These are phyloP conservation scores for Mycena galopus DNA, from an alignment of 768 basidiomycete genomes.

Conservation along the genomic window DNA sequence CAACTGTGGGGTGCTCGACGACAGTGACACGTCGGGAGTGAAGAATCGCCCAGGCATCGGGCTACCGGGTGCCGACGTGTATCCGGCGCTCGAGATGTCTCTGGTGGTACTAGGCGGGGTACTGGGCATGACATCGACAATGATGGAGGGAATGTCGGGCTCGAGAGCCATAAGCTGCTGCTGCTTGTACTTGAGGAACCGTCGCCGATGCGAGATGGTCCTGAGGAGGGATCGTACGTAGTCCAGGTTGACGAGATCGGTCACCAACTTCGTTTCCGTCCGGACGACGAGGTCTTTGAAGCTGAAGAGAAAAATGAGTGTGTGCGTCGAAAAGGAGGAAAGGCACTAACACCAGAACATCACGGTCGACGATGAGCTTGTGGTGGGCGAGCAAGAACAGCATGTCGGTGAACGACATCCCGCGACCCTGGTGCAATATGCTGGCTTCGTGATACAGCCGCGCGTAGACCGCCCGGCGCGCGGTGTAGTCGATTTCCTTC, in stretches of 20 bases:
- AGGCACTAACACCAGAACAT: conserved; percentile 84
- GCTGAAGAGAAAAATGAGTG: conserved; percentile 61
- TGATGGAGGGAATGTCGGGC: conserved; percentile 78
- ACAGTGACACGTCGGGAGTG: conserved; percentile 62
- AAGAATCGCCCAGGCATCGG: conserved; percentile 56
- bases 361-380: conserved; percentile 90
- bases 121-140: conserved; percentile 70
- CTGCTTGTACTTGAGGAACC: conserved; percentile 69
- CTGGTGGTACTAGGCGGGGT: conserved; percentile 66
- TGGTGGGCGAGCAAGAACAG: conserved; percentile 89
- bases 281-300: conserved; percentile 85
- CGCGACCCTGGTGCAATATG: conserved; percentile 78
- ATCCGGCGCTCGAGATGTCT: conserved; percentile 66
- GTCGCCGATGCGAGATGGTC: conserved; percentile 78
- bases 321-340: conserved; percentile 10
- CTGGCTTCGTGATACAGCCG: conserved; percentile 90
- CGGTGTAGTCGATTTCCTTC: conserved; percentile 71
- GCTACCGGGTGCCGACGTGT: conserved; percentile 48
- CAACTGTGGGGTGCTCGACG: conserved; percentile 60
- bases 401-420: conserved; percentile 94
- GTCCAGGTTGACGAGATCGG: conserved; percentile 88
- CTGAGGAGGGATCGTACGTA: conserved; percentile 84
- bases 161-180: conserved; percentile 51
- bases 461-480: conserved; percentile 76
- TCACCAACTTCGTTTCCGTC: conserved; percentile 83